Evolutionary conservation across 257 asterid species (phyloP), one percentile per base, ranked within the genome.

Genomic region (Solanum etuberosum): DNA sequence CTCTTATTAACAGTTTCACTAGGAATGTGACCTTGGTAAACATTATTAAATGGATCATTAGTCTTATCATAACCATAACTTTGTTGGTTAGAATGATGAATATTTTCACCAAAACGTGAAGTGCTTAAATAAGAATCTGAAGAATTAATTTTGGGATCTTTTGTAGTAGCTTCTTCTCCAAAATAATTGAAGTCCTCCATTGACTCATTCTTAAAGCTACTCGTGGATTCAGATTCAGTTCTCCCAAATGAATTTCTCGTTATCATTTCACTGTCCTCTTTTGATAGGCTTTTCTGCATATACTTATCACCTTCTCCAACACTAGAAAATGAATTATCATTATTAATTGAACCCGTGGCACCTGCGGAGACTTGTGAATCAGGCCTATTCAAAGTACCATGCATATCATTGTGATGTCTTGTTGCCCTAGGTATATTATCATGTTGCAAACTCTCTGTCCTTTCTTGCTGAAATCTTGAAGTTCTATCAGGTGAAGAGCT

Each of bases 81-180:
- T 72, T 23, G 90, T 84, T 87, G 88, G 88, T 91, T 90, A 42
- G 91, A 90, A 83, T 88, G 87, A 37, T 94, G 90, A 90, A 86
- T 91, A 32, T 90, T 88, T 59, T 91, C 92, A 85, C 88, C 91
- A 86, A 91, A 89, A n/a, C 86, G 93, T 63, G 89, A 90, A 83
- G 83, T 59, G 84, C 91, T 89, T 35, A 93, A 90, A 88, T 85
- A 89, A 61, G 95, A 92, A 88, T 73, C 43, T n/a, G 93, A 91
- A 84, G 94, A 90, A 88, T 87, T 90, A 77, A 61, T 51, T 61
- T 93, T 90, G 70, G 91, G 85, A 86, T 89, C 91, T 82, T 88
- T 87, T 77, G 80, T 87, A 87, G 78, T 88, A 86, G 77, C 91
- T 87, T 88, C 93, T 82, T 94, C 94, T 85, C 74, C 86, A 86